phyloP scores from a whole-genome alignment of 495 filamentous ascomycete genomes.

The Oleoguttula mirabilis region DNA sequence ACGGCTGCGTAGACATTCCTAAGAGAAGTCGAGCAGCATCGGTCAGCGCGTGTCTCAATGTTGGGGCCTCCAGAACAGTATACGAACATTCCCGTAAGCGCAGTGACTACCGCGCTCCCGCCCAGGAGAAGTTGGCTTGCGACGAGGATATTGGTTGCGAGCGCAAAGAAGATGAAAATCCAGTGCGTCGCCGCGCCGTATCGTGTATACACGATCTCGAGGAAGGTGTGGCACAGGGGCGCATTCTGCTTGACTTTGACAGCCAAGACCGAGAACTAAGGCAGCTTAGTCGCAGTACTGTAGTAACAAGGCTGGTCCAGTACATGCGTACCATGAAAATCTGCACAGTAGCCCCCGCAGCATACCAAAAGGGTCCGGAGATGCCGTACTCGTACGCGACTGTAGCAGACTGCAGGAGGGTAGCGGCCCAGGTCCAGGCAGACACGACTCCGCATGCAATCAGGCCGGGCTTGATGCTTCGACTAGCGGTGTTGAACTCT shows the following conservation, averaged over 20 bases:
- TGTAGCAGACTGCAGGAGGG: conserved; percentile 21
- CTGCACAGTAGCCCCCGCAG: conserved; percentile 25
- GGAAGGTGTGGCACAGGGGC: conserved; percentile 23
- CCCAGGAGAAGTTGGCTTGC: conserved; percentile 23
- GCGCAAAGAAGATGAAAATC: conserved; percentile 23
- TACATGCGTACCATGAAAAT: too few species aligned
- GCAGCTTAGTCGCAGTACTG: too few species aligned
- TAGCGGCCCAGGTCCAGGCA: conserved; percentile 66
- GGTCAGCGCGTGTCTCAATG: too few species aligned
- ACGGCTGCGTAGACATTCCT: conserved; percentile 26
- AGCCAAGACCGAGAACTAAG: conserved; percentile 24
- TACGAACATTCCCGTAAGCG: conserved; percentile 25
- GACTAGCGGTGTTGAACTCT: conserved; percentile 92
- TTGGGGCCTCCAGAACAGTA: too few species aligned
- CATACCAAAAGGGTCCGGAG: conserved; percentile 17
- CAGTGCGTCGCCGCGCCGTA: conserved; percentile 23
- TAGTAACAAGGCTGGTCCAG: too few species aligned
- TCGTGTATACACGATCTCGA: conserved; percentile 22
- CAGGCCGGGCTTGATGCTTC: conserved; percentile 84
- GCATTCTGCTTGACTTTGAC: conserved; percentile 25
- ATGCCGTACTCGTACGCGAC: conserved; percentile 18
- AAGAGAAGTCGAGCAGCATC: too few species aligned
- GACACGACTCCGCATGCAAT: conserved; percentile 85
- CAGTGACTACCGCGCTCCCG: conserved; percentile 24
- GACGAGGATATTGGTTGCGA: conserved; percentile 23